These are phyloP conservation scores for Cubamyces lactineus DNA, from an alignment of 768 basidiomycete species.

Conservation along the genomic window DNA sequence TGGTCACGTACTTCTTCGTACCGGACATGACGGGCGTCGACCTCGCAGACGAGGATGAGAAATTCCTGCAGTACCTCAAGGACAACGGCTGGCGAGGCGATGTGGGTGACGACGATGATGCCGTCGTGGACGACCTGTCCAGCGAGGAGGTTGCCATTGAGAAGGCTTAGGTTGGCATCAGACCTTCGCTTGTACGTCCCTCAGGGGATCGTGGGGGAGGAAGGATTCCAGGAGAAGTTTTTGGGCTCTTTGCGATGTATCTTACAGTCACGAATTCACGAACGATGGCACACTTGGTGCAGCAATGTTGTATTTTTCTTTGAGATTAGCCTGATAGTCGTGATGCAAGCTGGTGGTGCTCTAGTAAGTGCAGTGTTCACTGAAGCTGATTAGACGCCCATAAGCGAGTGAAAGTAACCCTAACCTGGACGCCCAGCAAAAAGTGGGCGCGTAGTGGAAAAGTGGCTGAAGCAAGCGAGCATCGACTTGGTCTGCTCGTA, in stretches of 20 bases:
- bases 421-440: conserved; percentile 1
- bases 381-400: conserved; percentile 2
- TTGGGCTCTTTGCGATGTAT: no score
- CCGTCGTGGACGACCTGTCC: conserved; percentile 20
- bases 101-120: conserved; percentile 58
- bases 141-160: conserved; percentile 22
- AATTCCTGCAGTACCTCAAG: conserved; percentile 60
- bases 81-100: conserved; percentile 69
- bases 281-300: no score
- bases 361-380: no score
- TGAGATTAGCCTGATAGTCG: no score
- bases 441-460: neutral
- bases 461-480: conserved; percentile 5
- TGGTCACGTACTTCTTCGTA: conserved; percentile 69
- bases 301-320: no score
- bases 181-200: no score
- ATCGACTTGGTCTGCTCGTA: conserved; percentile 13
- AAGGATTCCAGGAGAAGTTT: no score
- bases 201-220: no score
- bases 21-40: conserved; percentile 71
- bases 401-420: neutral
- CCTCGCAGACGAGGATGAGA: conserved; percentile 65
- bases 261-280: no score
- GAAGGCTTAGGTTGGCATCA: conserved; percentile 10
- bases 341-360: no score